phyloP scores from a whole-genome alignment of 2,329 filamentous ascomycete genomes.

The Pseudohalonectria lignicola region DNA sequence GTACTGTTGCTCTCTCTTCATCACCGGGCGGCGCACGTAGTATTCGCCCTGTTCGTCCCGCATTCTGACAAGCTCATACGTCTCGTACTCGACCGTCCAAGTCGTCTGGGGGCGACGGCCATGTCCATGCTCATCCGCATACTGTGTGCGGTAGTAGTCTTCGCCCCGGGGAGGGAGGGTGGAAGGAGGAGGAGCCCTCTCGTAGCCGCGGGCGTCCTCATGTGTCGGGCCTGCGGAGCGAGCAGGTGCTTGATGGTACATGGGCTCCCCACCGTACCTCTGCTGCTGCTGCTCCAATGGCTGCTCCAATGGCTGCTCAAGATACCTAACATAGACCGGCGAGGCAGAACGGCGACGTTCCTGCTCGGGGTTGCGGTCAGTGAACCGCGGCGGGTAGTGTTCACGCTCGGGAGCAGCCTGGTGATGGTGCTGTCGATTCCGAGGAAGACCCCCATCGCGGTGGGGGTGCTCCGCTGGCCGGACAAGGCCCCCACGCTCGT shows the following conservation, averaged over 20 bases:
- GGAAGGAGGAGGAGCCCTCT: constrained; percentile 6
- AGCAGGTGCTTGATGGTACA: constrained; percentile 10
- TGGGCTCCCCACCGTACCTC: constrained; percentile 14
- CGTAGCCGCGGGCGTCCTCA: neutral
- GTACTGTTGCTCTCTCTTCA: constrained; percentile 9
- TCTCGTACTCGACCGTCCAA: constrained; percentile 19
- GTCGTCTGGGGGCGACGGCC: no score
- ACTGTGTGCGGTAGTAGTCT: no score
- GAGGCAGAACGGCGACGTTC: constrained; percentile 20
- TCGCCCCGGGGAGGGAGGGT: no score
- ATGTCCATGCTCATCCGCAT: no score
- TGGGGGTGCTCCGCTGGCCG: no score
- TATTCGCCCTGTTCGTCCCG: constrained; percentile 33
- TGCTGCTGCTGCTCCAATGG: no score
- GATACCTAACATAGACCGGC: constrained; percentile 18
- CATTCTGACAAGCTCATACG: constrained; percentile 34
- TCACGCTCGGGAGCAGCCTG: no score
- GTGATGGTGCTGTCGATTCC: no score
- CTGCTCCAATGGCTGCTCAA: constrained; percentile 13
- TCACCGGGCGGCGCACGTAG: constrained; percentile 28
- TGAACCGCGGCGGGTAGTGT: no score
- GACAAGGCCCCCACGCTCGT: no score
- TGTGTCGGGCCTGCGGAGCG: neutral
- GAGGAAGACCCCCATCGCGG: no score
- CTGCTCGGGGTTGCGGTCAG: no score